Percentiles rank a stretch among this genome's conserved stretches.
phyloP scores from a whole-genome alignment of 225 moss, liverwort and hornwort genomes.

The Pseudisothecium myosuroides region DNA sequence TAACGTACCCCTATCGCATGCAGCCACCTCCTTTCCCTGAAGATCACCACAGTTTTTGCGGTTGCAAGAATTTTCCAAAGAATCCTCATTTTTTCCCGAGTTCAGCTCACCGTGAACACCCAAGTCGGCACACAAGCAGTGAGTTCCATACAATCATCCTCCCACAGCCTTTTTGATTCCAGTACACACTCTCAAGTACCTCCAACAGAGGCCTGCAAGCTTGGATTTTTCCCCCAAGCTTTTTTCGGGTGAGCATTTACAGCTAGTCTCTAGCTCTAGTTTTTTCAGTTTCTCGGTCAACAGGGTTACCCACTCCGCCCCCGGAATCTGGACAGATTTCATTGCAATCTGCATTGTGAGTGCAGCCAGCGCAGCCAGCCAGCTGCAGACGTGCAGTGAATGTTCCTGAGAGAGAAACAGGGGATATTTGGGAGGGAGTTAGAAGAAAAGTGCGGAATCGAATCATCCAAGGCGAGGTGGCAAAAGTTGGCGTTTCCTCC shows the following conservation, averaged over 20 bases:
- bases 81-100: background rate
- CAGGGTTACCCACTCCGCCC: background rate
- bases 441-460: background rate
- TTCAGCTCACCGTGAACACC: background rate
- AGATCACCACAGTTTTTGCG: background rate
- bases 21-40: background rate
- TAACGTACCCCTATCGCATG: background rate
- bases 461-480: background rate
- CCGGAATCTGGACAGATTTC: background rate
- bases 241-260: background rate
- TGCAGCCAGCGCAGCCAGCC: background rate
- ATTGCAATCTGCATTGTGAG: background rate
- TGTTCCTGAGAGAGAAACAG: background rate
- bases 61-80: background rate
- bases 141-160: background rate
- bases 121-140: background rate
- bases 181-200: background rate
- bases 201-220: background rate
- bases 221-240: background rate
- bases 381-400: background rate
- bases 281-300: background rate
- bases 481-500: background rate
- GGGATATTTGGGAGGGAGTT: background rate
- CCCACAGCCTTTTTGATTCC: background rate
- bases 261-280: background rate